Evolutionary conservation across 129 eudicot species (phyloP), one percentile per base, ranked within the genome.

Genomic region (Scalesia atractyloides): DNA sequence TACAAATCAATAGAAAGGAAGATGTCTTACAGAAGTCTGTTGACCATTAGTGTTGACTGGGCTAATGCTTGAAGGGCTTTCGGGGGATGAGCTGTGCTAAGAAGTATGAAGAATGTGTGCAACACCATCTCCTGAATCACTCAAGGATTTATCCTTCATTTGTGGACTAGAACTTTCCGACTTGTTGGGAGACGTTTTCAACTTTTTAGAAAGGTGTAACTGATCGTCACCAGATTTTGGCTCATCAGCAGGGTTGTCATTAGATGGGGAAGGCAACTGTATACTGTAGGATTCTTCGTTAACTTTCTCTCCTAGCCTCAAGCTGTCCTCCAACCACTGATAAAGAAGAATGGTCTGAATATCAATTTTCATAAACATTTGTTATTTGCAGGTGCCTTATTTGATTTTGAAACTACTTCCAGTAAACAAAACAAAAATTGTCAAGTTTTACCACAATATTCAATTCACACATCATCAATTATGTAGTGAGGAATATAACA

Each of bases 261-360:
- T 76, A 24, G 77, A 51, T 44, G 68, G 52, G 3, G 83, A 56
- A 48, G 68, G 81, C 73, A 73, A 11, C 17, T 78, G 70, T 43
- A 87, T 70, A 48, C 72, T 68, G 79, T 88, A 84, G 6, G 86
- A 56, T 79, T 80, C 87, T 66, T 87, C 90, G 11, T 79, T 58
- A 64, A 78, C 91, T 75, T 69, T 93, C 82, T 86, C 80, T 69
- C 98, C 97, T 50, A 62, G 44, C 54, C 69, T 84, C 85, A 93
- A 84, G 73, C 97, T 82, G 72, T 93, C 91, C 77, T 87, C 97
- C 73, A 93, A 64, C 98, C 98, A 93, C 84, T 89, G 87, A 80
- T 86, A 90, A 49, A 44, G 72, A 43, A 93, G 96, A 78, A 90
- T 50, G 18, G 63, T 70, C 98, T 93, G 95, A 68, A 81, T 44